Evolutionary conservation across 495 filamentous ascomycete genomes (phyloP).

Genomic region (Aspergillus bridgeri): DNA sequence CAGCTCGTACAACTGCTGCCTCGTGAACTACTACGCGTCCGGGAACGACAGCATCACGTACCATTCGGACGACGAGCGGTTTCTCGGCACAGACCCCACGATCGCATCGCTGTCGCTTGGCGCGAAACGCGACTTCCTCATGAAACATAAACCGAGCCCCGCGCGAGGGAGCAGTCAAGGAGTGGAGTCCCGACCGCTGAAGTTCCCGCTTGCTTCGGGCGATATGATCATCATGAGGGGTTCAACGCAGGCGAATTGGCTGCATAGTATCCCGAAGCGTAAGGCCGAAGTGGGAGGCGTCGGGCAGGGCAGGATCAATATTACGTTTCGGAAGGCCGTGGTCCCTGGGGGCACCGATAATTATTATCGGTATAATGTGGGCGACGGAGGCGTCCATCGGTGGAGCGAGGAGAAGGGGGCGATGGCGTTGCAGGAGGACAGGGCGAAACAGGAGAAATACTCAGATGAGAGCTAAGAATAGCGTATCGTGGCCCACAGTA

Average conservation of each 20-base stretch:
- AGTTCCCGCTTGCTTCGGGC: constrained; percentile 57
- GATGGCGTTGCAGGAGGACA: constrained; percentile 44
- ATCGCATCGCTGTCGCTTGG: constrained; percentile 71
- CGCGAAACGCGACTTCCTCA: constrained; percentile 60
- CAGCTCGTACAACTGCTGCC: constrained; percentile 66
- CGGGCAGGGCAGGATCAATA: constrained; percentile 60
- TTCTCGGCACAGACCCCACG: constrained; percentile 61
- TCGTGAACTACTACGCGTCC: constrained; percentile 73
- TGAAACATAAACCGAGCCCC: constrained; percentile 62
- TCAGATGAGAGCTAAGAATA: not conserved
- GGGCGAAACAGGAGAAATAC: not conserved
- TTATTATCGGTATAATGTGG: constrained; percentile 74
- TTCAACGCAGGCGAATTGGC: constrained; percentile 64
- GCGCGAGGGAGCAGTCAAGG: not conserved
- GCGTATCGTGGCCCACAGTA: too few species aligned
- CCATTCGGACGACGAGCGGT: constrained; percentile 73
- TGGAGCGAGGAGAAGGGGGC: constrained; percentile 54
- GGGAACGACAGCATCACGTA: constrained; percentile 70
- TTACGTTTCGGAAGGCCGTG: constrained; percentile 66
- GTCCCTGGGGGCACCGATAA: constrained; percentile 66
- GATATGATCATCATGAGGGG: constrained; percentile 75
- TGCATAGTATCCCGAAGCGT: constrained; percentile 73
- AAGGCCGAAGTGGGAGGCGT: constrained; percentile 30
- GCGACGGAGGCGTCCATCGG: constrained; percentile 55
- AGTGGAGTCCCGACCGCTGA: constrained; percentile 38